Base-by-base conservation (phyloP, 208 protist species). In the Tritrichomonas musculus region DNA sequence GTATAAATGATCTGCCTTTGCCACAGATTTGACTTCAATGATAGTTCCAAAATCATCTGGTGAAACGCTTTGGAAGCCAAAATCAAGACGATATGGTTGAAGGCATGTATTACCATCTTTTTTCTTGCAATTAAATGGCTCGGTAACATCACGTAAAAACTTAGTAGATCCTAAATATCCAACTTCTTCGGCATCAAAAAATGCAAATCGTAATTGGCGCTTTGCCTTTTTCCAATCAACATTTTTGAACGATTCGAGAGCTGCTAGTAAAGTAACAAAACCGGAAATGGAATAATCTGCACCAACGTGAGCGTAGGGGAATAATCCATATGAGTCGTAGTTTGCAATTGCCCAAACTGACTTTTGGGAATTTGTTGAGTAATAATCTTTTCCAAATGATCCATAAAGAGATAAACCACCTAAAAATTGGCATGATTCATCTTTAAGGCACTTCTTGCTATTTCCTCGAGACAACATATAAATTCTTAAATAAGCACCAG, bases 211-310 rank as follows among this genome's bases (percentile, higher is more conserved):
- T 5, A 88, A 30, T 60, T 44, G 77, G 0, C 36, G 4, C 4
- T 53, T 33, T 9, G 77, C 77, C 14, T 53, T 39, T 9, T 5
- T 27, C 77, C 77, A 88, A 57, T 88, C 47, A 39, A 88, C 47
- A 36, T 57, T 57, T 57, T 88, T 25, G 30, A 88, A 47, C 0
- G 47, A 47, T 88, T 88, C 47, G 25, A 88, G 27, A 20, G 77
- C 77, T 2, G 77, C 77, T 53, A 88, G 13, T 17, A 47, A 39
- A 9, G 77, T 27, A 88, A 88, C 77, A 39, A 88, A 88, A 2
- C 77, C 77, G 20, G 77, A 88, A 47, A 88, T 88, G 17, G 77
- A 88, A 88, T 88, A 88, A 36, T 88, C 77, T 13, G 77, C 41
- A 30, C 77, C 77, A 39, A 57, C 47, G 11, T 53, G 47, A 33